Percentiles rank a stretch among this genome's conserved stretches.
Conservation (phyloP, 371 early-diverging fungal genomes). For the Globomyces sp. region DNA sequence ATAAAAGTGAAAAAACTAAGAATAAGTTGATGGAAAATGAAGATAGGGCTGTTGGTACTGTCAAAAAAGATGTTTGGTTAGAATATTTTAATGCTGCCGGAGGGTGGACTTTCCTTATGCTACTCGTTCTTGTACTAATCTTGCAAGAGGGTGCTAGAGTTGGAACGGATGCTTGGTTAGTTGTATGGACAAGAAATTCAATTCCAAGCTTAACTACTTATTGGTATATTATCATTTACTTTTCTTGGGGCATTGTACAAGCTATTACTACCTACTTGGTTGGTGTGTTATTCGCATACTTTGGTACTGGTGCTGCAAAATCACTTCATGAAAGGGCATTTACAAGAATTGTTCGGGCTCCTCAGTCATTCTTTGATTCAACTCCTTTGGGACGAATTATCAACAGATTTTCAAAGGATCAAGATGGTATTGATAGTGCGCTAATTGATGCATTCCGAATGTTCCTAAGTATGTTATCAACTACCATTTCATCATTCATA, state of each 20-base stretch:
- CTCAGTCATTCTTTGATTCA: conserved; percentile 78
- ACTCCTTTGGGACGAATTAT: conserved; percentile 86
- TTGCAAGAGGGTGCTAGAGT: conserved; percentile 24
- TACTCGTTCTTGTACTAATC: conserved; percentile 14
- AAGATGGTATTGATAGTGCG: conserved; percentile 50
- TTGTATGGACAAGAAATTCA: conserved; percentile 29
- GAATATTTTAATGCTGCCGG: conserved; percentile 32
- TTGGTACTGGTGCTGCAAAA: conserved; percentile 40
- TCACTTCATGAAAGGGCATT: conserved; percentile 38
- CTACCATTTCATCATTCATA: conserved; percentile 64
- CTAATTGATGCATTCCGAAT: conserved; percentile 68
- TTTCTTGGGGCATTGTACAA: conserved; percentile 30
- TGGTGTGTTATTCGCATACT: conserved; percentile 40
- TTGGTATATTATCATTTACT: conserved; percentile 42
- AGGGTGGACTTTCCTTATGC: conserved; percentile 25
- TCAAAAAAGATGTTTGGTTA: conserved; percentile 28
- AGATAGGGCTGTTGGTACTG: conserved; percentile 37
- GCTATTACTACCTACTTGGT: conserved; percentile 32
- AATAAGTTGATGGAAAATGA: conserved; percentile 35
- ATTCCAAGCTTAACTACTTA: conserved; percentile 10
- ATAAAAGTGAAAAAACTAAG: conserved; percentile 8
- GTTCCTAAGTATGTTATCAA: conserved; percentile 59
- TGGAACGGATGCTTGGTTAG: conserved; percentile 37
- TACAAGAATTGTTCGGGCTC: conserved; percentile 37
- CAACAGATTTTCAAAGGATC: conserved; percentile 65